Evolutionary conservation across 2,329 filamentous ascomycete species (phyloP), one percentile per base, ranked within the genome.

Genomic region (Hymenotorrendiella dingleyae): DNA sequence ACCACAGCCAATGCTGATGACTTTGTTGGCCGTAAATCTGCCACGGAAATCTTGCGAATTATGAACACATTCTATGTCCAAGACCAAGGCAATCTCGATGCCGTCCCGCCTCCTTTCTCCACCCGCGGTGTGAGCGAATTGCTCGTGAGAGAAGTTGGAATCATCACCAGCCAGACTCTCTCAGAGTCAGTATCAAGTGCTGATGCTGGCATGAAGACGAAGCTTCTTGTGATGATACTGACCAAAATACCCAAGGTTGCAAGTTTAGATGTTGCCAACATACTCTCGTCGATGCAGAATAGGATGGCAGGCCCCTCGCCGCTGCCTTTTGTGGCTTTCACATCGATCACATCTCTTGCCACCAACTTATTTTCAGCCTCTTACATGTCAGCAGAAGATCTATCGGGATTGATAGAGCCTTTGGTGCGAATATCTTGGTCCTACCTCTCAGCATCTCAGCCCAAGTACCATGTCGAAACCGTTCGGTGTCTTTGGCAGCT

Each of bases 381-480:
- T 36, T 73, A 77, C 37, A 73, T 82, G 32, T 60, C 68, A 6
- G 52, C 62, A 4, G 56, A 64, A n/a, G 72, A 80, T 19, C 59
- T 83, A 37, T 82, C 72, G 42, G 72, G 68, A 42, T 66, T 94
- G 7, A 76, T 91, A 4, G 72, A 78, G 16, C 72, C 77, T 21
- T 67, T 97, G 17, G 80, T 93, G 12, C 70, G 71, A 2, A 76
- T 82, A 43, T 73, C 91, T 0, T 98, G 93, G 93, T 64, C 69
- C 4, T 88, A 86, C 56, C 67, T 98, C 28, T 86, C 88, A 0
- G 82, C 86, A n/a, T 73, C 81, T 10, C 82, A 83, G 49, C 89
- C 90, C 0, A 95, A 95, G 59, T 94, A 91, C 53, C 93, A 97
- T 58, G 90, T 98, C 23, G 94, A 98, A 66, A 83, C 89, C 14